A percentile compares a stretch with the other conserved stretches of the same genome.
Conservation (phyloP, 1,139 yeast species). For the Debaryomyces sp. region DNA sequence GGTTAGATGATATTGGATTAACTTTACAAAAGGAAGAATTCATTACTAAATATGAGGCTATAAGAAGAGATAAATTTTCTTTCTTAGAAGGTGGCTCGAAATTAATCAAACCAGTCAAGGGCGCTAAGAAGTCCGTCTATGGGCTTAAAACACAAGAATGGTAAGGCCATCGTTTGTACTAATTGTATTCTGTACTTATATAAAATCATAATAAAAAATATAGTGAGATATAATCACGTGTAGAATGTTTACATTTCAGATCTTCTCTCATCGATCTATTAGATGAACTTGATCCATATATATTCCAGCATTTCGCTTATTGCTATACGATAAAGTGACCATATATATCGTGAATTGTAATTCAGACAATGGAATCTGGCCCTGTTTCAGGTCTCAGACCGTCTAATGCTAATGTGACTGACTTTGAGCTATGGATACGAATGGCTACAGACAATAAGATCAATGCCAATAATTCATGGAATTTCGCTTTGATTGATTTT, state of each 20-base stretch:
- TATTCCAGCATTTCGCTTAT: background rate
- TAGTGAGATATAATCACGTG: slow-evolving; percentile 1
- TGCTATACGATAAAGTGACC: background rate
- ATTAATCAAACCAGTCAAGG: slow-evolving; percentile 65
- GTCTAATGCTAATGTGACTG: slow-evolving; percentile 10
- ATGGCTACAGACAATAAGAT: slow-evolving; percentile 40
- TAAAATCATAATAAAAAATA: background rate
- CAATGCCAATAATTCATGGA: slow-evolving; percentile 60
- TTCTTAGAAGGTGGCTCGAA: slow-evolving; percentile 88
- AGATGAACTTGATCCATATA: background rate
- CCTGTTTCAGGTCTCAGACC: slow-evolving; percentile 1
- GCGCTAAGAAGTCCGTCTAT: slow-evolving; percentile 67
- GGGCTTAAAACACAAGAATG: slow-evolving; percentile 81
- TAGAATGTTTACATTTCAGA: slow-evolving; percentile 4
- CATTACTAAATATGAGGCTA: slow-evolving; percentile 71
- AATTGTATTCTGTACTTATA: background rate
- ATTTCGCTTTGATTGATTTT: slow-evolving; percentile 75
- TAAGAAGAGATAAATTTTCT: slow-evolving; percentile 77
- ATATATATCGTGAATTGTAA: background rate
- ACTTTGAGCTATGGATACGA: slow-evolving; percentile 35
- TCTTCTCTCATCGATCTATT: slow-evolving; percentile 3
- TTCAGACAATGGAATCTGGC: slow-evolving; percentile 1
- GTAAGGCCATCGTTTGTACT: slow-evolving; percentile 34
- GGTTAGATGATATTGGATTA: slow-evolving; percentile 95
- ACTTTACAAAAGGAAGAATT: slow-evolving; percentile 86